Base-by-base conservation (phyloP, 1,284 basidiomycete species). In the Termitomyces sp. region DNA sequence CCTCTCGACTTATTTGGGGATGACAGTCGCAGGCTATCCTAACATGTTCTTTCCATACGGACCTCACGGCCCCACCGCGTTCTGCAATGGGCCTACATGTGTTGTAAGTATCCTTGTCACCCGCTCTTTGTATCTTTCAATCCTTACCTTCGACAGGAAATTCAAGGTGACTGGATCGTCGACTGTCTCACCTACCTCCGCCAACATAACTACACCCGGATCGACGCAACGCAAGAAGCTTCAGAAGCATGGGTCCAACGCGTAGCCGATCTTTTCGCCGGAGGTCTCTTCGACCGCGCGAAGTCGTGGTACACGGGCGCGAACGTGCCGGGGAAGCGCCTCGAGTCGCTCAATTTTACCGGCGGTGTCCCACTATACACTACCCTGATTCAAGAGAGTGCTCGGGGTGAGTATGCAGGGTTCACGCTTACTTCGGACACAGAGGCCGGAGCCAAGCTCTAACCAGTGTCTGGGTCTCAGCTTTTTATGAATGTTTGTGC, bases 1-100 rank as follows among this genome's bases (percentile, higher is more conserved):
- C 0, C 51, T 64, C 37, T 49, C 57, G 3, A 62, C 63, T 6
- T 64, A 64, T 43, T 56, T 66, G 8, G 64, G 64, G 13, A 45
- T 66, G 55, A 58, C 53, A 16, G 52, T 44, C 3, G 47, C 57
- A 11, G 54, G 50, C 5, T 64, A 53, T 46, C 64, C 64, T 1
- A 66, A 66, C 48, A 62, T 66, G 63, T 64, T 66, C 55, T 62
- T 60, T 52, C 44, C 55, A 5, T 64, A 62, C 42, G 64, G 63
- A 5, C 62, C 63, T 30, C 64, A 66, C 13, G 63, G 57, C 9
- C 62, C 63, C 10, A 61, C 62, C 13, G 62, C 63, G 0, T 63
- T 65, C 24, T 62, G 58, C 47, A 66, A 65, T 37, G 64, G 63
- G 1, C 64, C 63, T 5, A 62, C 58, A 7, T 64, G 62, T 30